Evolutionary conservation across 306 rosid genomes (phyloP).

Genomic region (Sechiopsis laciniata): DNA sequence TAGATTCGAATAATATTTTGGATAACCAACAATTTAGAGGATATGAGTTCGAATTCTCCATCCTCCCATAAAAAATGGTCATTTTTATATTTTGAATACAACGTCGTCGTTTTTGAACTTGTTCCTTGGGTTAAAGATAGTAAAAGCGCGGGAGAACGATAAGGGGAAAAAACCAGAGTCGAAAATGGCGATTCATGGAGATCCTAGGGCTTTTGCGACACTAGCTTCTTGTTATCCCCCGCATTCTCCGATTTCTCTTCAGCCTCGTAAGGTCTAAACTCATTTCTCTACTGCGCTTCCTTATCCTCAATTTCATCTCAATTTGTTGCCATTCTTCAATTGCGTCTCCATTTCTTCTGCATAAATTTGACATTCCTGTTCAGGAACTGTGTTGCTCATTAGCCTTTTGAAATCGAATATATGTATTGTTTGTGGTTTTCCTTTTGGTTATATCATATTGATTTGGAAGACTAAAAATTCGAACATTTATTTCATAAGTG

Average conservation of each 20-base stretch:
- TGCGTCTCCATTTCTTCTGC: background rate
- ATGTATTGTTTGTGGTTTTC: background rate
- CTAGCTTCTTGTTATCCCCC: background rate
- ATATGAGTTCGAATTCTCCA: no score
- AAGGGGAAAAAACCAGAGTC: background rate
- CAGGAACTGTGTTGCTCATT: background rate
- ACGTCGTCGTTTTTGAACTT: no score
- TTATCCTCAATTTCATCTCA: constrained; percentile 2
- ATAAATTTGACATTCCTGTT: background rate
- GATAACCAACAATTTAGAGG: no score
- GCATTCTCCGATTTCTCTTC: background rate
- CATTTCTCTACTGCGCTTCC: background rate
- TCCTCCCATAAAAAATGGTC: no score
- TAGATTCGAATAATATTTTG: no score
- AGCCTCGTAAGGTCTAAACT: constrained; percentile 1
- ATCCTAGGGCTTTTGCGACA: background rate
- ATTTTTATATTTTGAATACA: no score
- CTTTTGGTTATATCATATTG: no score
- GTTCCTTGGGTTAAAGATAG: background rate
- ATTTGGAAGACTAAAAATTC: no score
- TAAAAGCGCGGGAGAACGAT: background rate
- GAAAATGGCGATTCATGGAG: constrained; percentile 14
- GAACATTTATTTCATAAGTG: no score
- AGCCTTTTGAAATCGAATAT: background rate
- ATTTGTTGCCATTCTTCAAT: background rate